Base-by-base conservation (phyloP, 345 rosid genomes). In the Pelargonium nanum region DNA sequence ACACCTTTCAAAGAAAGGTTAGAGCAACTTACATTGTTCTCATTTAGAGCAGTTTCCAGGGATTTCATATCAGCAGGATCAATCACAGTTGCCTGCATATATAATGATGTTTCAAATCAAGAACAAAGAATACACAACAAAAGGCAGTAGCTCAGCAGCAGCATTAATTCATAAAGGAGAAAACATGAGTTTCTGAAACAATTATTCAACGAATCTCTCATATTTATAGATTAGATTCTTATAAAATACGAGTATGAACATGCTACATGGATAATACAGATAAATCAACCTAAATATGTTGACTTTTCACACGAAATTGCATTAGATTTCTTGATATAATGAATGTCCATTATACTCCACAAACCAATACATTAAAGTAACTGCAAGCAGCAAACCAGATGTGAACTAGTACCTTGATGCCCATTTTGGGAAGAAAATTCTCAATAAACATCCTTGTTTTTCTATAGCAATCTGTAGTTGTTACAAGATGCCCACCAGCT, bases 371-470 rank as follows among this genome's bases (percentile, higher is more conserved):
- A 57, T 22, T 40, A 22, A 26, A 23, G 22, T 32, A 58, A 64
- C 58, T 62, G n/a, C 48, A 48, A 23, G 48, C 61, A 5, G 26
- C 22, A 7, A 55, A n/a, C 2, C 15, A 26, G 40, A 56, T 32
- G 44, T 40, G 19, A 61, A 24, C 48, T 26, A 40, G 63, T 81
- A 93, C 99, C 76, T 72, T 73, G 77, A 93, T 87, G 44, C 99
- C 97, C 90, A 89, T 73, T 77, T 80, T 87, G 71, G 99, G 99
- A 66, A 93, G 91, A 65, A 89, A 26, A 21, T 75, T 89, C 76
- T 93, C 99, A 53, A 93, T 93, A 80, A 93, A 93, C 60, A 89
- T 87, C 77, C 99, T 80, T 44, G 97, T 93, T 78, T 87, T 89
- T 77, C 97, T 69, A 65, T 93, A 93, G 63, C 99, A 93, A 73